phyloP scores from a whole-genome alignment of 495 filamentous ascomycete species.

The Penicillium samsonianum region DNA sequence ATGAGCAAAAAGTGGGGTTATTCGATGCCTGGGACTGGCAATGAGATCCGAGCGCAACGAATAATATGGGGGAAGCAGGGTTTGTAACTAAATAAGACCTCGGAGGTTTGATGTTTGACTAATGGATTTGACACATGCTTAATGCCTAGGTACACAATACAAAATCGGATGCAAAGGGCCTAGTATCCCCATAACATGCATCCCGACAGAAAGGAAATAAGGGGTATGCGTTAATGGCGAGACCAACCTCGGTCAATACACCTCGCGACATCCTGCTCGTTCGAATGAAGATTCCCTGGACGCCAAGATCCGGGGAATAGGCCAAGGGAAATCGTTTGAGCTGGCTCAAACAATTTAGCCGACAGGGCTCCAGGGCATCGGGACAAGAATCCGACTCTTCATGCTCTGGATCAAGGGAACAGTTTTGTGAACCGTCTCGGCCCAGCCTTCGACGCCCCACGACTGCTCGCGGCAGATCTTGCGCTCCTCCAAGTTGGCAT shows the following conservation, averaged over 20 bases:
- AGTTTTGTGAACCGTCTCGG: constrained; percentile 97
- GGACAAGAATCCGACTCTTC: constrained; percentile 90
- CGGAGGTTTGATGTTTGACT: constrained; percentile 12
- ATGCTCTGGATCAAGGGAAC: constrained; percentile 95
- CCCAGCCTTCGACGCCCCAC: constrained; percentile 94
- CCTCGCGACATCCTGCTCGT: not conserved
- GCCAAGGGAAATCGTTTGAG: not conserved
- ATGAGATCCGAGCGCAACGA: not conserved
- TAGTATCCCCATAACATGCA: constrained; percentile 5
- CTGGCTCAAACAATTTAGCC: constrained; percentile 48
- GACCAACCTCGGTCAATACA: not conserved
- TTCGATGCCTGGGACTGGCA: constrained; percentile 9
- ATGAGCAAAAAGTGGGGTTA: constrained; percentile 26
- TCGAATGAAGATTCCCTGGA: not conserved
- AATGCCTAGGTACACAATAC: constrained; percentile 32
- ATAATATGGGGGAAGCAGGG: not conserved
- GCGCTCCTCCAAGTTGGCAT: constrained; percentile 91
- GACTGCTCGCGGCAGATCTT: constrained; percentile 90
- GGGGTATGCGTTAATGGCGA: not conserved
- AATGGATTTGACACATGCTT: constrained; percentile 16
- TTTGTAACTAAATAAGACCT: not conserved
- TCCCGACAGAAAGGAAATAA: not conserved
- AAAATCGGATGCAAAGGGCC: constrained; percentile 12
- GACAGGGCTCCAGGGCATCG: constrained; percentile 95
- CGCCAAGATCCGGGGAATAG: not conserved